Conservation (phyloP, 1,284 basidiomycete genomes). For the Leccinum subfulvum region DNA sequence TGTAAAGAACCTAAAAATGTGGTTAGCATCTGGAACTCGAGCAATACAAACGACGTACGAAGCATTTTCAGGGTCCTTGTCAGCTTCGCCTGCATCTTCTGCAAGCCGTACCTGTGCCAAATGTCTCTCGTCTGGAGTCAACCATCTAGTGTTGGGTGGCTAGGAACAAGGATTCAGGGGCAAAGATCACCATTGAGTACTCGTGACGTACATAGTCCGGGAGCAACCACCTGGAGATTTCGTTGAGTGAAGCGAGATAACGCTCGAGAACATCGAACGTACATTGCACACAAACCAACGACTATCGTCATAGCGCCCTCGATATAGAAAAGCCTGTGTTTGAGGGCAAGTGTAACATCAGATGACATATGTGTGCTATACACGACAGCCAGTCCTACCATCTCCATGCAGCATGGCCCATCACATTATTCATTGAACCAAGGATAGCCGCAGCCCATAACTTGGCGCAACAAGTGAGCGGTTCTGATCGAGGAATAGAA, state of each 20-base stretch:
- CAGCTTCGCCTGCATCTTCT: conserved; percentile 72
- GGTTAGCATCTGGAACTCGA: background rate
- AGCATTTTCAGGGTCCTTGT: conserved; percentile 53
- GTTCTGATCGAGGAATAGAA: conserved; percentile 32
- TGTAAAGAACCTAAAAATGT: conserved; percentile 41
- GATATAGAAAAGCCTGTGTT: conserved; percentile 26
- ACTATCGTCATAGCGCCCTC: conserved; percentile 51
- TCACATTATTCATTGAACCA: conserved; percentile 49
- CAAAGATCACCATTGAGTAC: background rate
- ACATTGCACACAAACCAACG: conserved; percentile 56
- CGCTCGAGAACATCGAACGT: conserved; percentile 16
- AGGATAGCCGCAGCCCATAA: conserved; percentile 1
- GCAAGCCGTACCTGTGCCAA: conserved; percentile 70
- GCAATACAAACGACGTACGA: conserved; percentile 42
- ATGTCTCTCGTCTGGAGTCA: conserved; percentile 55
- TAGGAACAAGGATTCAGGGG: conserved; percentile 20
- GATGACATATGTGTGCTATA: background rate
- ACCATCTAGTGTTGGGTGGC: conserved; percentile 68
- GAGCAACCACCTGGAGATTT: conserved; percentile 42
- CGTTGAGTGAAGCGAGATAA: background rate
- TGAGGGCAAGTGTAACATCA: background rate
- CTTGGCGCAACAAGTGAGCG: conserved; percentile 32
- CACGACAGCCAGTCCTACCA: conserved; percentile 41
- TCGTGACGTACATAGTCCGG: conserved; percentile 32
- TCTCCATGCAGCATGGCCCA: conserved; percentile 69